A percentile compares a stretch with the other conserved stretches of the same genome.
Conservation (phyloP, 805 yeast genomes). For the Candida maesae region DNA sequence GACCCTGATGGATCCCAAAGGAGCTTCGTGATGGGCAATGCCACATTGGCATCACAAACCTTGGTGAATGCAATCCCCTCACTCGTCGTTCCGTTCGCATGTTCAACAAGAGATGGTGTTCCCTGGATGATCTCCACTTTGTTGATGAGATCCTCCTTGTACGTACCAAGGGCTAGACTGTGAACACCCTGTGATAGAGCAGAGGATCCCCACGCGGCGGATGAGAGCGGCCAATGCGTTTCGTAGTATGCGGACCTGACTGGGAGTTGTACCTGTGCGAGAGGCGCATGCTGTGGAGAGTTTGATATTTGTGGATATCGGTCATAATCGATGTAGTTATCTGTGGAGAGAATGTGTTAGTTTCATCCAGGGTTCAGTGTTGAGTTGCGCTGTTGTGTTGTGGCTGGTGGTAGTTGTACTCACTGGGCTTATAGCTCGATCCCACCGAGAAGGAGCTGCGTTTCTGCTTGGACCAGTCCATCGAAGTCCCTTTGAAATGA, state of each 20-base stretch:
- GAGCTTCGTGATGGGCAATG: slow-evolving; percentile 67
- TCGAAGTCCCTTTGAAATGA: too few species aligned
- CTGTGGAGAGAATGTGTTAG: neutral
- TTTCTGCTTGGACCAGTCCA: slow-evolving; percentile 27
- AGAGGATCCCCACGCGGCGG: slow-evolving; percentile 44
- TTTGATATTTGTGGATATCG: slow-evolving; percentile 12
- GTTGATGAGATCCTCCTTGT: slow-evolving; percentile 73
- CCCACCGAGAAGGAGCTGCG: slow-evolving; percentile 29
- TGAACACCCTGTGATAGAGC: slow-evolving; percentile 33
- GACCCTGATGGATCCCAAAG: slow-evolving; percentile 60
- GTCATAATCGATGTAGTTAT: slow-evolving; percentile 13
- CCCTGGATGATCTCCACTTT: slow-evolving; percentile 52
- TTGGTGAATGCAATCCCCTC: slow-evolving; percentile 40
- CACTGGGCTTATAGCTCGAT: slow-evolving; percentile 17
- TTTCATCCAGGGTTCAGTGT: neutral
- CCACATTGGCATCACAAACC: slow-evolving; percentile 49
- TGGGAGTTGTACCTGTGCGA: slow-evolving; percentile 23
- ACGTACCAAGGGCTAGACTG: slow-evolving; percentile 66
- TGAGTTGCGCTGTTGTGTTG: too few species aligned
- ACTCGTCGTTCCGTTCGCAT: slow-evolving; percentile 22
- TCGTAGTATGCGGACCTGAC: slow-evolving; percentile 41
- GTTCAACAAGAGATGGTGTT: slow-evolving; percentile 21
- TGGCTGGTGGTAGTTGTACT: too few species aligned
- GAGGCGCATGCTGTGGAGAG: slow-evolving; percentile 12
- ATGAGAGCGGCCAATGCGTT: slow-evolving; percentile 46